These are phyloP conservation scores for Exophiala bonariae DNA, from an alignment of 2,329 filamentous ascomycete species.

Conservation along the genomic window DNA sequence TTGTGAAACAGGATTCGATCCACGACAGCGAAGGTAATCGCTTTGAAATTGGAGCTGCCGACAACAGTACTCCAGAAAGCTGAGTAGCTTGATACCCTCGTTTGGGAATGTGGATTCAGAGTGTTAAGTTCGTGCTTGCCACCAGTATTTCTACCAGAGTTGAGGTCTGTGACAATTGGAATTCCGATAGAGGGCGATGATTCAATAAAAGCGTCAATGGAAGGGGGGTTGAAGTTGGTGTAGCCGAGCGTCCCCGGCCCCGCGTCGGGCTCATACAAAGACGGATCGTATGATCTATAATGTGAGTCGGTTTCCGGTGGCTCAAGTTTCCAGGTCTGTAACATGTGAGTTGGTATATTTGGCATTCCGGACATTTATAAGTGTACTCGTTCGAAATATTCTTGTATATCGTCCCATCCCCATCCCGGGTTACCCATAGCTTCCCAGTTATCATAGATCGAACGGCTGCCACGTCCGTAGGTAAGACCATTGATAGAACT, in stretches of 20 bases:
- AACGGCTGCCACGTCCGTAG: conserved; percentile 20
- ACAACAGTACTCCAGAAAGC: conserved; percentile 33
- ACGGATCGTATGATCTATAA: conserved; percentile 35
- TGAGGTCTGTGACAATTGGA: no score
- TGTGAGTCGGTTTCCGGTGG: conserved; percentile 27
- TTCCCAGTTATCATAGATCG: conserved; percentile 21
- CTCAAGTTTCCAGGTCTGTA: conserved; percentile 34
- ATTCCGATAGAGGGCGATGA: no score
- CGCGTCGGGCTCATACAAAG: conserved; percentile 27
- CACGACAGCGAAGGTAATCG: conserved; percentile 32
- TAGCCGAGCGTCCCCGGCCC: conserved; percentile 32
- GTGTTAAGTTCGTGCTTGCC: conserved; percentile 35
- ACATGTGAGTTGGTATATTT: no score
- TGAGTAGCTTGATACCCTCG: conserved; percentile 34
- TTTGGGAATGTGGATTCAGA: no score
- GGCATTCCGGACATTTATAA: no score
- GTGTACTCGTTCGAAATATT: no score
- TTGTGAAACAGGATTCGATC: conserved; percentile 28
- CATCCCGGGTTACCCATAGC: conserved; percentile 22
- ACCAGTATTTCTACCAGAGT: conserved; percentile 32
- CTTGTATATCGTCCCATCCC: conserved; percentile 24
- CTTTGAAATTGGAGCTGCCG: conserved; percentile 32
- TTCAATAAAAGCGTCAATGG: no score
- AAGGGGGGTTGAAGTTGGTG: no score
- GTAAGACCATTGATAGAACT: conserved; percentile 19